Conservation (phyloP, 805 yeast species). For the Candida alai region DNA sequence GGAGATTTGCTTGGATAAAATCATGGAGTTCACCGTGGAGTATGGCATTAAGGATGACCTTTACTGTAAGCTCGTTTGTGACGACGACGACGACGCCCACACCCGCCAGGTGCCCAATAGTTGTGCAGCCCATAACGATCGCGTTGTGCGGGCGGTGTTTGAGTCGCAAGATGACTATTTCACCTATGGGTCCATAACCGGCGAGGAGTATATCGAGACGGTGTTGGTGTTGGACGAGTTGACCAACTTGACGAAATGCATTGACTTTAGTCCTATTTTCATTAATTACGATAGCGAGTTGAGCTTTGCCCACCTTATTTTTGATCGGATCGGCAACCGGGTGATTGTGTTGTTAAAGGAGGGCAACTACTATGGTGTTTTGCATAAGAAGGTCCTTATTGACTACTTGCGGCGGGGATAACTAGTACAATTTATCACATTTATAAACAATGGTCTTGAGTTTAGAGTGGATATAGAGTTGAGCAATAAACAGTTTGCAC, state of each 20-base stretch:
- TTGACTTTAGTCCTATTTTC: conserved; percentile 46
- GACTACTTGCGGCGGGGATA: conserved; percentile 32
- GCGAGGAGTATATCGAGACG: conserved; percentile 7
- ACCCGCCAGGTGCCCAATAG: background rate
- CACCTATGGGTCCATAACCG: conserved; percentile 17
- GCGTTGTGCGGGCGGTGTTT: conserved; percentile 8
- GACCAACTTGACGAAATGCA: conserved; percentile 37
- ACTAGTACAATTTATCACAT: background rate
- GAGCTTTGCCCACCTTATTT: conserved; percentile 47
- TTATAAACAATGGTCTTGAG: conserved; percentile 7
- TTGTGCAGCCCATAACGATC: conserved; percentile 9
- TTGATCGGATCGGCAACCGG: conserved; percentile 49
- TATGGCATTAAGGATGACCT: conserved; percentile 25
- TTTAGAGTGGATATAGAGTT: conserved; percentile 10
- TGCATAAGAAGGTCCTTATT: conserved; percentile 52
- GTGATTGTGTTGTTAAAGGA: conserved; percentile 43
- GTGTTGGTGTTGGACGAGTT: conserved; percentile 16
- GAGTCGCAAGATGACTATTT: conserved; percentile 19
- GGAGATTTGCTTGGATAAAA: conserved; percentile 47
- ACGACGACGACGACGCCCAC: conserved; percentile 10
- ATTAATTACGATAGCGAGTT: conserved; percentile 46
- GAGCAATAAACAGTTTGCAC: conserved; percentile 10
- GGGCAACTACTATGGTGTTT: conserved; percentile 47
- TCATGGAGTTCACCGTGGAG: conserved; percentile 25
- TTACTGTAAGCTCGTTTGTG: conserved; percentile 23